Evolutionary conservation across 176 grass and related monocot genomes (phyloP), one percentile per base, ranked within the genome.

Genomic region (Carex cristatella): DNA sequence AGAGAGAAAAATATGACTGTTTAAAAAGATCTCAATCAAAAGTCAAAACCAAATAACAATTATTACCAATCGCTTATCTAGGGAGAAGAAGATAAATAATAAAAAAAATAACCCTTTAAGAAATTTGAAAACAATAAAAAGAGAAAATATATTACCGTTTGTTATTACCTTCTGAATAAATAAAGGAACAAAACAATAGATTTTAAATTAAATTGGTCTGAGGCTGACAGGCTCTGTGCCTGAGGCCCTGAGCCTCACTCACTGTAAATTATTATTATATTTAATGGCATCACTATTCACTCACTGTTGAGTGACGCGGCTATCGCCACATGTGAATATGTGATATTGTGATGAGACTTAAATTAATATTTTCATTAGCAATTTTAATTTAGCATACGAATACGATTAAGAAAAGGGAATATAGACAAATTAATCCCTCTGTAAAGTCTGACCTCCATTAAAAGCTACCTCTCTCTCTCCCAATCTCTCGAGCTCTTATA

Each of bases 391-490:
- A 65, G 27, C 8, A 35, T 53, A 54, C 5, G 9, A 69, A 35
- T 53, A 54, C 5, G 9, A 69, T 69, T 83, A 68, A 49, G 60
- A 30, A 83, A 83, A 32, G 60, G 8, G 81, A 48, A 83, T 83
- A 66, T 83, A 83, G 81, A 83, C 81, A 83, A 83, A 83, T 83
- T 83, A 65, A 67, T 69, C 62, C 64, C 48, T 83, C 63, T 68
- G 63, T 69, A 83, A 83, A 83, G 81, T 55, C 81, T 82, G 81
- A 67, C 81, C 61, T 31, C 60, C 44, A 83, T 83, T 83, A 65
- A 83, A 77, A 57, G 74, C 74, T 78, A 0, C 3, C 33, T 61
- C 56, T 61, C 55, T 19, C 59, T 40, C 33, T 49, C 79, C 46
- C 80, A 19, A 37, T 61, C 15, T 37, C 32, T 18, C 40, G 38